phyloP scores from a whole-genome alignment of 768 basidiomycete species.

The Sutorius australiensis region DNA sequence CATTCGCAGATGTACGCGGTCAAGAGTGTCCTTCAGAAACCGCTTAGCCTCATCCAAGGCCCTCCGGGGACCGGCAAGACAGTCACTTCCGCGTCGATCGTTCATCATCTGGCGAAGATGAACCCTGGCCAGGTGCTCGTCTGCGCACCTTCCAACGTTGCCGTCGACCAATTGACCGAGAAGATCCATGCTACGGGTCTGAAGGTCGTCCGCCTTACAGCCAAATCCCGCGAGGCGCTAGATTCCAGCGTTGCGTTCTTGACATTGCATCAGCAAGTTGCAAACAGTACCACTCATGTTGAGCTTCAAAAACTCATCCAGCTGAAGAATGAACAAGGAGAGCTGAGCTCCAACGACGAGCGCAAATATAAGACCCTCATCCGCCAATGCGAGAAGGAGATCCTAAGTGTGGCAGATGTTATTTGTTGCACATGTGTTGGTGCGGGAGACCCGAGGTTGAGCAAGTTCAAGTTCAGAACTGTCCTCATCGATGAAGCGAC shows the following conservation, averaged over 20 bases:
- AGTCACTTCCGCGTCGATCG: slow-evolving; percentile 97
- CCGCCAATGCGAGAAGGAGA: slow-evolving; percentile 96
- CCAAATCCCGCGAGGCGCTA: slow-evolving; percentile 96
- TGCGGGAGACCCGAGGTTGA: slow-evolving; percentile 92
- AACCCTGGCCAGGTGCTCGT: slow-evolving; percentile 99
- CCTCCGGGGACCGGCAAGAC: slow-evolving; percentile 99
- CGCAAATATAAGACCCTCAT: slow-evolving; percentile 97
- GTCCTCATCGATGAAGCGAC: slow-evolving; percentile 99
- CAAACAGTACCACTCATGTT: slow-evolving; percentile 92
- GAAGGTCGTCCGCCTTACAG: slow-evolving; percentile 96
- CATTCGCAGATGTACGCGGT: slow-evolving; percentile 99
- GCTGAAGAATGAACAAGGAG: slow-evolving; percentile 96
- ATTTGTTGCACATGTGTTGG: slow-evolving; percentile 99
- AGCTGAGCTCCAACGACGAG: slow-evolving; percentile 94
- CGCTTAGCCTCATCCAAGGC: slow-evolving; percentile 95
- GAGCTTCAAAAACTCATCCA: slow-evolving; percentile 98
- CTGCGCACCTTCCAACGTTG: slow-evolving; percentile 98
- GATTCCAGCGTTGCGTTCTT: slow-evolving; percentile 94
- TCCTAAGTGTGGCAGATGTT: slow-evolving; percentile 90
- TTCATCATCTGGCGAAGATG: slow-evolving; percentile 99
- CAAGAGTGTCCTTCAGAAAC: slow-evolving; percentile 97
- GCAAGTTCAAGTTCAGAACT: slow-evolving; percentile 97
- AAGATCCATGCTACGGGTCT: slow-evolving; percentile 99
- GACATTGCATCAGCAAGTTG: slow-evolving; percentile 95
- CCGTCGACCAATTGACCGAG: slow-evolving; percentile 97